A percentile compares a stretch with the other conserved stretches of the same genome.
Conservation (phyloP, 2,329 filamentous ascomycete genomes). For the Gyromitra esculenta region DNA sequence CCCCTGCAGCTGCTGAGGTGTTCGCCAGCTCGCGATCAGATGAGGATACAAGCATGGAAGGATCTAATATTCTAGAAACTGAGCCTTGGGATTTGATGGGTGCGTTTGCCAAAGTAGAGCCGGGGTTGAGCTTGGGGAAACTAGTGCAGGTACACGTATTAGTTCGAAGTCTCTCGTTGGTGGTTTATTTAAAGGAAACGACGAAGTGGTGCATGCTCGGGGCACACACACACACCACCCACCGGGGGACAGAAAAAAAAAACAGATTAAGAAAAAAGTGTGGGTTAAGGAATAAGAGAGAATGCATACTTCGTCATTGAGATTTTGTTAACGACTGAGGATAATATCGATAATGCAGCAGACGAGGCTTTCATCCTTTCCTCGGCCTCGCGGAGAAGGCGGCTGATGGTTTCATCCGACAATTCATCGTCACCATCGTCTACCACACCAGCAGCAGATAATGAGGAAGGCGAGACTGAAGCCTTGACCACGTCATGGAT, state of each 20-base stretch:
- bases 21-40: slow-evolving; percentile 52
- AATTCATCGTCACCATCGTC: slow-evolving; percentile 54
- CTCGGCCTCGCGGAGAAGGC: slow-evolving; percentile 62
- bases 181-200: slow-evolving; percentile 50
- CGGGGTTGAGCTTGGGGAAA: slow-evolving; percentile 55
- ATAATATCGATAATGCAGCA: slow-evolving; percentile 42
- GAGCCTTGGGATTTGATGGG: slow-evolving; percentile 53
- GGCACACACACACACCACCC: slow-evolving; percentile 48
- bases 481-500: slow-evolving; percentile 51
- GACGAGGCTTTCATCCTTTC: slow-evolving; percentile 58
- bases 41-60: slow-evolving; percentile 53
- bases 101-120: slow-evolving; percentile 52
- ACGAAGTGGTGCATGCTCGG: slow-evolving; percentile 43
- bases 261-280: slow-evolving; percentile 28
- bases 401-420: slow-evolving; percentile 61
- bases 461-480: slow-evolving; percentile 44
- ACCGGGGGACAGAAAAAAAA: slow-evolving; percentile 3
- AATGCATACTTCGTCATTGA: slow-evolving; percentile 49
- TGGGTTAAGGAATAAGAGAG: slow-evolving; percentile 34
- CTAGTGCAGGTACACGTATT: slow-evolving; percentile 53
- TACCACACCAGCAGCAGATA: slow-evolving; percentile 39
- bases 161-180: slow-evolving; percentile 35
- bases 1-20: slow-evolving; percentile 52
- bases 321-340: slow-evolving; percentile 48
- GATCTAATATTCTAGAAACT: slow-evolving; percentile 53